These are phyloP conservation scores for Teunomyces pallodes DNA, from an alignment of 805 yeast species.

Conservation along the genomic window DNA sequence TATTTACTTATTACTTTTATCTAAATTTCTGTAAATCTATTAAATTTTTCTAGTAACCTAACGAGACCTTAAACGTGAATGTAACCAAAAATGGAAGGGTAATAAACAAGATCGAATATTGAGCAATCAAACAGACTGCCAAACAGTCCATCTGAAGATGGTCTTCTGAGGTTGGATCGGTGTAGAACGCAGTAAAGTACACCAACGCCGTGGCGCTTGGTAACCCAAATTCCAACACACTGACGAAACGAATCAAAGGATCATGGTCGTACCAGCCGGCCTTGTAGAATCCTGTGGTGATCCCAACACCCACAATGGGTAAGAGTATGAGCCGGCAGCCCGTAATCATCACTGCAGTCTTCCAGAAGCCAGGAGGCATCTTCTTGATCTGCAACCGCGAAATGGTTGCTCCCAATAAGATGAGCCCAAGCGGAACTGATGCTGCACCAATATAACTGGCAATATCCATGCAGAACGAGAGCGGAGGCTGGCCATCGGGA, in stretches of 20 bases:
- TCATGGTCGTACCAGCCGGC: constrained; percentile 67
- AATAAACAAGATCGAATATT: constrained; percentile 65
- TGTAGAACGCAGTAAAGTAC: constrained; percentile 83
- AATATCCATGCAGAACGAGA: constrained; percentile 82
- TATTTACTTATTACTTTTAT: no score
- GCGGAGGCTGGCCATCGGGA: constrained; percentile 81
- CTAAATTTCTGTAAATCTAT: no score
- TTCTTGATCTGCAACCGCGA: constrained; percentile 63
- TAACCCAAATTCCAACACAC: constrained; percentile 70
- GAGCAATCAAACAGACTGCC: constrained; percentile 71
- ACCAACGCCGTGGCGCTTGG: constrained; percentile 90
- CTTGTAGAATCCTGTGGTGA: constrained; percentile 53
- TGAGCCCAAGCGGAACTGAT: constrained; percentile 81
- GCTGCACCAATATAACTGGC: constrained; percentile 81
- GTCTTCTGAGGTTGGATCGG: constrained; percentile 56
- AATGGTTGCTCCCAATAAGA: constrained; percentile 83
- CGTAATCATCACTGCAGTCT: constrained; percentile 58
- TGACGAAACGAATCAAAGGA: constrained; percentile 63
- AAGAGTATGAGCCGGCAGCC: constrained; percentile 58
- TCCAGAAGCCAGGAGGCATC: constrained; percentile 71
- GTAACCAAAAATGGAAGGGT: constrained; percentile 75
- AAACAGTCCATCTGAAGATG: constrained; percentile 80
- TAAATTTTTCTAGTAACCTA: constrained; percentile 22
- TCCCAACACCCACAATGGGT: constrained; percentile 74
- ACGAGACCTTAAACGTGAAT: constrained; percentile 56